These are phyloP conservation scores for Cucurbitaria berberidis DNA, from an alignment of 2,329 filamentous ascomycete genomes.

Conservation along the genomic window DNA sequence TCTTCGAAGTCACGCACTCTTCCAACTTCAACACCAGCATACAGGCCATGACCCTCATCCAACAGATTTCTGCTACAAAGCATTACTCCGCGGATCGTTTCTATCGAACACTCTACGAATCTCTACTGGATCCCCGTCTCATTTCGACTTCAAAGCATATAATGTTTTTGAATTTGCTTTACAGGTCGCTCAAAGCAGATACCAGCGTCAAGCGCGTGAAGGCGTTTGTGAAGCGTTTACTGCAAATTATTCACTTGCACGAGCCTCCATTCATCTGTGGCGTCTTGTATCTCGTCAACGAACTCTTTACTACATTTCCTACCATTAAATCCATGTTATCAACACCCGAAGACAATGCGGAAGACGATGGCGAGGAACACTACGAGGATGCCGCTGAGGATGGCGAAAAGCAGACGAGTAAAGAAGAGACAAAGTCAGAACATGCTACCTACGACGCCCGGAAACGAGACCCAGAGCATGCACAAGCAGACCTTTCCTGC, in stretches of 20 bases:
- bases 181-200: slow-evolving; percentile 86
- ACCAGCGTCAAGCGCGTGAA: slow-evolving; percentile 91
- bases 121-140: slow-evolving; percentile 86
- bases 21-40: slow-evolving; percentile 99
- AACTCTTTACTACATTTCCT: slow-evolving; percentile 80
- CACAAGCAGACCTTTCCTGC: slow-evolving; percentile 89
- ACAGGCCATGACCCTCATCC: slow-evolving; percentile 91
- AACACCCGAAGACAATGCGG: slow-evolving; percentile 75
- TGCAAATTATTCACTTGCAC: slow-evolving; percentile 86
- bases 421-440: slow-evolving; percentile 22
- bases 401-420: slow-evolving; percentile 30
- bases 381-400: slow-evolving; percentile 68
- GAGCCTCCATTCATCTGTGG: slow-evolving; percentile 93
- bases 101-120: slow-evolving; percentile 95
- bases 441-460: slow-evolving; percentile 74
- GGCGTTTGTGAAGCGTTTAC: slow-evolving; percentile 90
- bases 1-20: slow-evolving; percentile 95
- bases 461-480: slow-evolving; percentile 89
- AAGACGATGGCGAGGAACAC: slow-evolving; percentile 74
- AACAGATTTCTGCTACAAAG: slow-evolving; percentile 83
- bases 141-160: slow-evolving; percentile 92
- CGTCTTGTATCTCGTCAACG: slow-evolving; percentile 85
- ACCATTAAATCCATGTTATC: slow-evolving; percentile 75
- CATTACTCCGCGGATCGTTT: slow-evolving; percentile 87
- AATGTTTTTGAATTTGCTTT: slow-evolving; percentile 90